These are phyloP conservation scores for Gyromitra esculenta DNA, from an alignment of 2,329 filamentous ascomycete species.

Conservation along the genomic window DNA sequence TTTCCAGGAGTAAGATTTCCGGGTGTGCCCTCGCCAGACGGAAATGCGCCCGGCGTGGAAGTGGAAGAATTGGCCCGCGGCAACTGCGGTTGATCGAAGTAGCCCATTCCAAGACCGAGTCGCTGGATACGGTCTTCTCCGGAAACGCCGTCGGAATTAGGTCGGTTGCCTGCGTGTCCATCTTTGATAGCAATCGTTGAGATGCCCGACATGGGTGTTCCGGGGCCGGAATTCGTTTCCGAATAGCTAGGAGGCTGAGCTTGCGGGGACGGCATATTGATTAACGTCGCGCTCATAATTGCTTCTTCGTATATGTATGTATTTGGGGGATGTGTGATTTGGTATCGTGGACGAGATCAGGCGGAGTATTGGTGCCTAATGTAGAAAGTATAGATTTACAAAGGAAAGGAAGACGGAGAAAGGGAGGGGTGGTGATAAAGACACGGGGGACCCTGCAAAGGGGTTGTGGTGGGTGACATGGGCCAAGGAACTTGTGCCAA, in stretches of 20 bases:
- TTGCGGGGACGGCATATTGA: slow-evolving; percentile 24
- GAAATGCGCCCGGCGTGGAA: slow-evolving; percentile 1
- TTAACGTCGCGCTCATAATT: slow-evolving; percentile 40
- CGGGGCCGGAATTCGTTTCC: slow-evolving; percentile 50
- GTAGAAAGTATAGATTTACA: neutral
- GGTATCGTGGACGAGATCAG: neutral
- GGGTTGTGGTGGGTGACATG: slow-evolving; percentile 16
- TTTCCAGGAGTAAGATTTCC: neutral
- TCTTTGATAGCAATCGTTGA: slow-evolving; percentile 59
- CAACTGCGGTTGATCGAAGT: slow-evolving; percentile 37
- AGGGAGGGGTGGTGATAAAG: slow-evolving; percentile 16
- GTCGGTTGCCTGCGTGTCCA: slow-evolving; percentile 57
- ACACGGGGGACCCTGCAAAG: slow-evolving; percentile 39
- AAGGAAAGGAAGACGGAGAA: neutral
- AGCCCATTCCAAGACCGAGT: slow-evolving; percentile 48
- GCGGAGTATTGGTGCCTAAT: neutral
- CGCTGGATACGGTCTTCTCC: slow-evolving; percentile 56
- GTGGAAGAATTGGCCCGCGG: slow-evolving; percentile 41
- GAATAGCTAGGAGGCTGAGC: slow-evolving; percentile 35
- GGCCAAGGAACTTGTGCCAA: slow-evolving; percentile 21
- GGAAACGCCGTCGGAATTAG: slow-evolving; percentile 47
- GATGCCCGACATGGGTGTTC: slow-evolving; percentile 57
- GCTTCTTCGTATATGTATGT: neutral
- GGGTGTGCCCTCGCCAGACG: slow-evolving; percentile 12
- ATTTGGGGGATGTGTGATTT: neutral